Conservation (phyloP, 1,284 basidiomycete genomes). For the Trichosporon faecale region DNA sequence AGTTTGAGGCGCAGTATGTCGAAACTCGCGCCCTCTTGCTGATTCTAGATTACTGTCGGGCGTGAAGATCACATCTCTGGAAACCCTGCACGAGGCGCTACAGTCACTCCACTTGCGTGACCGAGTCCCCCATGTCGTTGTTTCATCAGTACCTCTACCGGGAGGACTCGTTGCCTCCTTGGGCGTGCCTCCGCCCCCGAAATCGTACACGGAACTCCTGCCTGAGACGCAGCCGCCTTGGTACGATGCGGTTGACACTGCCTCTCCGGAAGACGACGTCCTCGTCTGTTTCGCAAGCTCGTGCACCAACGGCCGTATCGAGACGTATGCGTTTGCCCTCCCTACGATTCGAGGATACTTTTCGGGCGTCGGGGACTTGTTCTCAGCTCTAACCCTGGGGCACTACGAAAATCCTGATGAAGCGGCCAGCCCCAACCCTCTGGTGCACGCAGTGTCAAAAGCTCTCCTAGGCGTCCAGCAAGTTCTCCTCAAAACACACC, state of each 20-base stretch:
- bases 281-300: slow-evolving; percentile 68
- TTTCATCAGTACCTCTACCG: slow-evolving; percentile 72
- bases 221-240: slow-evolving; percentile 33
- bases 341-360: slow-evolving; percentile 87
- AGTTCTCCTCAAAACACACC: slow-evolving; percentile 71
- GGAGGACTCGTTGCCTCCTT: slow-evolving; percentile 35
- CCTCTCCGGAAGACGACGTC: slow-evolving; percentile 51
- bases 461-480: slow-evolving; percentile 81
- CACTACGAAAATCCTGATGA: slow-evolving; percentile 60
- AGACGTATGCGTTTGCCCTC: slow-evolving; percentile 67
- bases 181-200: slow-evolving; percentile 42
- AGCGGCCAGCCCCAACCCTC: slow-evolving; percentile 28
- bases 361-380: slow-evolving; percentile 93
- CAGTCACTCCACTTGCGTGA: slow-evolving; percentile 69
- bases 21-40: neutral
- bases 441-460: slow-evolving; percentile 62
- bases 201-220: slow-evolving; percentile 39
- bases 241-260: slow-evolving; percentile 36
- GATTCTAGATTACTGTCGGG: slow-evolving; percentile 66
- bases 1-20: slow-evolving; percentile 88
- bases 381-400: slow-evolving; percentile 86
- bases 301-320: slow-evolving; percentile 33
- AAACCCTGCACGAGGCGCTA: slow-evolving; percentile 68
- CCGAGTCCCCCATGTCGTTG: slow-evolving; percentile 78
- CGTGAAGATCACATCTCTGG: slow-evolving; percentile 63